Conservation (phyloP, 1,139 yeast species). For the Arxiozyma slooffiae region DNA sequence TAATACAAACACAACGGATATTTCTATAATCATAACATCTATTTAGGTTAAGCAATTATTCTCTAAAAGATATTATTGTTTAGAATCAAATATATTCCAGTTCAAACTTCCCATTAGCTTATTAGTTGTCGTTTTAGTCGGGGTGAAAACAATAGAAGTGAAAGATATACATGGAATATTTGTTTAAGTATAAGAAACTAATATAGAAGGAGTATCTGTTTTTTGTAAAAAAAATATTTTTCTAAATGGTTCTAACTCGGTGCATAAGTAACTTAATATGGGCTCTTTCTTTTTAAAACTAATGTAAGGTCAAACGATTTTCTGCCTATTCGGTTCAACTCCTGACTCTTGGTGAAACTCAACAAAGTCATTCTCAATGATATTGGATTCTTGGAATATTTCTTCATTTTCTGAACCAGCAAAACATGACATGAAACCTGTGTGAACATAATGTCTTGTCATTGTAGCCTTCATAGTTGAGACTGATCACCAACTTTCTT, state of each 20-base stretch:
- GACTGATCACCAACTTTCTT: slow-evolving; percentile 95
- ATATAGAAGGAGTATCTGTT: slow-evolving; percentile 14
- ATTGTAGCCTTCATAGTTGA: slow-evolving; percentile 82
- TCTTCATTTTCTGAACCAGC: slow-evolving; percentile 20
- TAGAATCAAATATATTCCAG: slow-evolving; percentile 1
- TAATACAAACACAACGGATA: too few relatives aligned
- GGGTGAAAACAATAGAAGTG: slow-evolving; percentile 44
- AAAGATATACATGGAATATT: slow-evolving; percentile 36
- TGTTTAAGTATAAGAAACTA: slow-evolving; percentile 8
- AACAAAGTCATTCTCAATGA: slow-evolving; percentile 47
- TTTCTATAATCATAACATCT: background rate
- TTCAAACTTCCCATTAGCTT: background rate
- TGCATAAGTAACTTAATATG: slow-evolving; percentile 87
- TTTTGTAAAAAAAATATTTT: slow-evolving; percentile 83
- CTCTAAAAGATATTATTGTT: background rate
- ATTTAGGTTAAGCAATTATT: background rate
- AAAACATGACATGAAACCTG: slow-evolving; percentile 79
- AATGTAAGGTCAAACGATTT: slow-evolving; percentile 33
- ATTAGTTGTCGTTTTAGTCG: slow-evolving; percentile 50
- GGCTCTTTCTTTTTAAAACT: slow-evolving; percentile 50
- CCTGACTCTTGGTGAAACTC: slow-evolving; percentile 54
- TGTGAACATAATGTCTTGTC: slow-evolving; percentile 87
- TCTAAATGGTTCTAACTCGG: slow-evolving; percentile 92
- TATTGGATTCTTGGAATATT: slow-evolving; percentile 33
- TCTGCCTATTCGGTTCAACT: slow-evolving; percentile 23